phyloP scores from a whole-genome alignment of 129 eudicot species.

The Flaveria sonorensis region DNA sequence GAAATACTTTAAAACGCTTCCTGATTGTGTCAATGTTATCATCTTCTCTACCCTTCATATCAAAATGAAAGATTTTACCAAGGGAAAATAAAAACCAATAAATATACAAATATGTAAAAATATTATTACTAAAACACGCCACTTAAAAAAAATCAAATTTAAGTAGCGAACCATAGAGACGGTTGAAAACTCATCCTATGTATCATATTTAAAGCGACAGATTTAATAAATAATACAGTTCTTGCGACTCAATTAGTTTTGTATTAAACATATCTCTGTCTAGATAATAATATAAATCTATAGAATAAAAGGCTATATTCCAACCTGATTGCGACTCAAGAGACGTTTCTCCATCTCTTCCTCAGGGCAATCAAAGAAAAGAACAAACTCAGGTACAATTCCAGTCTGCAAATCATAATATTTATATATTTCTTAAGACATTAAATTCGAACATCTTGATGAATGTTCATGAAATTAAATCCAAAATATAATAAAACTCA shows the following conservation, averaged over 20 bases:
- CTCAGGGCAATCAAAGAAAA: conserved; percentile 81
- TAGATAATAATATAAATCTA: background rate
- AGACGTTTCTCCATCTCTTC: conserved; percentile 99
- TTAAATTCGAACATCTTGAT: background rate
- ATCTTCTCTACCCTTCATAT: conserved; percentile 85
- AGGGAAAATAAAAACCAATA: conserved; percentile 9
- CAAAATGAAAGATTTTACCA: conserved; percentile 16
- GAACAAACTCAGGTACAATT: conserved; percentile 77
- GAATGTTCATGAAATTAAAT: background rate
- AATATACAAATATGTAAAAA: background rate
- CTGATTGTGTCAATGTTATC: conserved; percentile 90
- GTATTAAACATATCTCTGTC: no score
- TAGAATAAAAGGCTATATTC: background rate
- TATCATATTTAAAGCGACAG: background rate
- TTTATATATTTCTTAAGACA: background rate
- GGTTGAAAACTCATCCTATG: background rate
- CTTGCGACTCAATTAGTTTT: no score
- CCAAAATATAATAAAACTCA: conserved; percentile 39
- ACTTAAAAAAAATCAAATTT: no score
- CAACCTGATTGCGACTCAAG: conserved; percentile 85
- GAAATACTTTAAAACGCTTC: conserved; percentile 80
- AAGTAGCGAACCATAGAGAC: no score
- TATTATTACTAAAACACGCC: no score
- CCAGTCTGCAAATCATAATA: conserved; percentile 61
- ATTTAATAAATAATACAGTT: background rate